Evolutionary conservation across 139 green algal genomes (phyloP).

Genomic region (Asterochloris sp.): DNA sequence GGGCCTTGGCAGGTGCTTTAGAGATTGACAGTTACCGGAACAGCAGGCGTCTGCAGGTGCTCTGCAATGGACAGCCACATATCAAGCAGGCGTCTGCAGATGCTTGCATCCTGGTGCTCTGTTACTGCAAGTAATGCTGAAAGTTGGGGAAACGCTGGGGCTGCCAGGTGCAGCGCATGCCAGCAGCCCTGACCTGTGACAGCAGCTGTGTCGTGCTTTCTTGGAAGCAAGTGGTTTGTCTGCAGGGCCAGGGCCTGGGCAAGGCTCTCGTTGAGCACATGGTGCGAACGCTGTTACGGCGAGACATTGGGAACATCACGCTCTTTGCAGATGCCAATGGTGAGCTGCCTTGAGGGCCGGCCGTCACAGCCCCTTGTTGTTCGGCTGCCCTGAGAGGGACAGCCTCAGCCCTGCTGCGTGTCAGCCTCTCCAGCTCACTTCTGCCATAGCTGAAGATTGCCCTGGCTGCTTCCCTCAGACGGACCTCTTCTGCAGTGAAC

Average conservation of each 20-base stretch:
- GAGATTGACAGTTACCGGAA: not conserved
- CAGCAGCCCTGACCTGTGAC: no score
- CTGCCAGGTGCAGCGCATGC: not conserved
- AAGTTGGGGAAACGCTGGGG: not conserved
- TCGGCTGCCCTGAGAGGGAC: not conserved
- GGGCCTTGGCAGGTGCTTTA: not conserved
- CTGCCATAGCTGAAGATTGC: not conserved
- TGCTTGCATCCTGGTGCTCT: not conserved
- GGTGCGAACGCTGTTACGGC: slow-evolving; percentile 74
- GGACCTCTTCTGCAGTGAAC: not conserved
- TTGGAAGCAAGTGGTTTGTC: not conserved
- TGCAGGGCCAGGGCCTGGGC: slow-evolving; percentile 77
- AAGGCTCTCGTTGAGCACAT: slow-evolving; percentile 93
- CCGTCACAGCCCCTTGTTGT: not conserved
- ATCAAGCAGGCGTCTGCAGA: no score
- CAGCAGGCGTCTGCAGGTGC: not conserved
- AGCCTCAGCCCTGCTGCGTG: not conserved
- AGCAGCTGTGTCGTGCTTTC: no score
- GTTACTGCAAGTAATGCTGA: not conserved
- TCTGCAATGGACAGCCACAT: not conserved
- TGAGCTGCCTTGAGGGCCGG: not conserved
- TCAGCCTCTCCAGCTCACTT: not conserved
- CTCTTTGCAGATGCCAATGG: slow-evolving; percentile 90
- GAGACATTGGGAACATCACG: slow-evolving; percentile 96
- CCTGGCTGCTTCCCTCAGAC: not conserved